Conservation (phyloP, 2,329 filamentous ascomycete genomes). For the Penicillium sp. region DNA sequence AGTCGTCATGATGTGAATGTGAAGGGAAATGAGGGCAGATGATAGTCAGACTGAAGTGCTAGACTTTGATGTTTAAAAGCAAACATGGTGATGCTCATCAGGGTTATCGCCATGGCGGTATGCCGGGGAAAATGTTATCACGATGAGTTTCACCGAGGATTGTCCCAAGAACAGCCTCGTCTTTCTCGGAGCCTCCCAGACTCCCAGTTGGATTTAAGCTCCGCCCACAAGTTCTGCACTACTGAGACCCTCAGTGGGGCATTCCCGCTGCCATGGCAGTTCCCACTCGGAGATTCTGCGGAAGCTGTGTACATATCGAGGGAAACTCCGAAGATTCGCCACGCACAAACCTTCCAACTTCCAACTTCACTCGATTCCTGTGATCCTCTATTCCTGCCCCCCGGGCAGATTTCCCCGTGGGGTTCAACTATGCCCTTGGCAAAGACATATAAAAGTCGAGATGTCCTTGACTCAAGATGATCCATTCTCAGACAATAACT, state of each 20-base stretch:
- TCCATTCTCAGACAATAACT: not conserved
- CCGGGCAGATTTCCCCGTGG: not conserved
- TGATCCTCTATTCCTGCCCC: not conserved
- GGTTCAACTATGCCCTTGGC: not conserved
- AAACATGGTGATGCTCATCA: not conserved
- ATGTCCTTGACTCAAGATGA: not conserved
- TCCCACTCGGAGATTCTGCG: not conserved
- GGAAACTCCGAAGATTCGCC: not conserved
- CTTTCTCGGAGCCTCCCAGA: not conserved
- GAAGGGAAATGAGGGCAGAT: not conserved
- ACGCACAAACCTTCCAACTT: not conserved
- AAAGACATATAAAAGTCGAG: not conserved
- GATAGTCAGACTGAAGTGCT: not conserved
- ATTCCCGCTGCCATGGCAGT: not conserved
- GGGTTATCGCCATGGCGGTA: not conserved
- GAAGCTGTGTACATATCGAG: not conserved
- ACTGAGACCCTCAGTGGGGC: not conserved
- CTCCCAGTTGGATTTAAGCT: not conserved
- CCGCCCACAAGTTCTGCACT: not conserved
- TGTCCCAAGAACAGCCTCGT: not conserved
- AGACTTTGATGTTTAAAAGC: not conserved
- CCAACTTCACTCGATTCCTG: too few relatives aligned
- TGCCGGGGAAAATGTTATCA: not conserved
- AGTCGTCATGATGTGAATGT: not conserved
- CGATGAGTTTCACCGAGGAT: not conserved